Percentiles rank a stretch among this genome's conserved stretches.
Conservation (phyloP, 805 yeast genomes). For the Cyberlindnera euphorbiiphila region DNA sequence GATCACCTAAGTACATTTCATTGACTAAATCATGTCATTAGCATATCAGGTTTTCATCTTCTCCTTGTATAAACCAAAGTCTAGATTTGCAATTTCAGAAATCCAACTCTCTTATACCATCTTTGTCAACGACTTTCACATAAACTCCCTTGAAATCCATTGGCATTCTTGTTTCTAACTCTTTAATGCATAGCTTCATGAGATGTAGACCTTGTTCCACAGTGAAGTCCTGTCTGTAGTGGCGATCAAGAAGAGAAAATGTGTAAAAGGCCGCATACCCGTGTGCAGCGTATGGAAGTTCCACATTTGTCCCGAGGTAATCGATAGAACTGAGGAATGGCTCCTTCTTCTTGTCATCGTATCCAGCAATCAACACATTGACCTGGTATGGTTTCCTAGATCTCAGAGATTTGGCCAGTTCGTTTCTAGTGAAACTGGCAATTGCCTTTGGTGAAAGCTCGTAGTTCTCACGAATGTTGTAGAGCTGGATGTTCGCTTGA, state of each 20-base stretch:
- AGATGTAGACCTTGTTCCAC: conserved; percentile 75
- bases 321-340: conserved; percentile 87
- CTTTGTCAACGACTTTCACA: conserved; percentile 62
- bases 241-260: conserved; percentile 84
- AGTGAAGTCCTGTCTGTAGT: conserved; percentile 73
- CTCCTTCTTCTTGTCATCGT: conserved; percentile 50
- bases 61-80: too few species aligned
- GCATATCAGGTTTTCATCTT: too few species aligned
- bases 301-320: conserved; percentile 87
- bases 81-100: not conserved
- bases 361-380: conserved; percentile 85
- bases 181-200: conserved; percentile 68
- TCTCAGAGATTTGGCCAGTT: conserved; percentile 83
- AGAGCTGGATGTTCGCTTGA: conserved; percentile 87
- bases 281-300: conserved; percentile 94
- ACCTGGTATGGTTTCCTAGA: conserved; percentile 96
- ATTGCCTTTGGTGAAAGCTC: conserved; percentile 84
- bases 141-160: conserved; percentile 88
- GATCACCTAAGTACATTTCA: too few species aligned
- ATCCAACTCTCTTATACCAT: conserved; percentile 47
- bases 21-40: too few species aligned
- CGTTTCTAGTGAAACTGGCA: conserved; percentile 83
- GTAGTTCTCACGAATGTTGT: conserved; percentile 76
- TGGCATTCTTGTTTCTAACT: conserved; percentile 82
- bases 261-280: conserved; percentile 98